Conservation (phyloP, 2,329 filamentous ascomycete species). For the Trichoderma afroharzianum region DNA sequence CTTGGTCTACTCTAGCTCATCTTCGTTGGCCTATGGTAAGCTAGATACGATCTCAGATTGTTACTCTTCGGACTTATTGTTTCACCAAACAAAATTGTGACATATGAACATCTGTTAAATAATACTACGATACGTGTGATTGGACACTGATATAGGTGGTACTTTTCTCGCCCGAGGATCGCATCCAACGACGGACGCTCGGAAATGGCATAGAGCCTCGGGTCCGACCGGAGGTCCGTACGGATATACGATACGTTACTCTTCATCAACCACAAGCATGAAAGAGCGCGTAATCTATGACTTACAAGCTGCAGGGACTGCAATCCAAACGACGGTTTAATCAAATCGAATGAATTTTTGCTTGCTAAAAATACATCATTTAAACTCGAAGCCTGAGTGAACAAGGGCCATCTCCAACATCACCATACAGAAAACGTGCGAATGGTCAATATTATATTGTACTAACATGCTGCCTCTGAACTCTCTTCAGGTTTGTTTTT, state of each 20-base stretch:
- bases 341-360: neutral
- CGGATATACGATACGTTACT: neutral
- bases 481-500: neutral
- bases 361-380: neutral
- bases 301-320: neutral
- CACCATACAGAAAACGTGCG: neutral
- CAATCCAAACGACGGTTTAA: neutral
- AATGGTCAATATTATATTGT: neutral
- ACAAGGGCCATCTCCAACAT: neutral
- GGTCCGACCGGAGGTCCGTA: slow-evolving; percentile 1
- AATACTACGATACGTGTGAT: neutral
- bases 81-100: neutral
- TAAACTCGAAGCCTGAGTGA: neutral
- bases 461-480: neutral
- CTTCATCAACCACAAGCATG: neutral
- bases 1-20: neutral
- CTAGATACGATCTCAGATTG: neutral
- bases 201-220: neutral
- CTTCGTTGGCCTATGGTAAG: neutral
- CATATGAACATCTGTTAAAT: neutral
- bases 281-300: neutral
- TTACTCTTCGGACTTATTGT: neutral
- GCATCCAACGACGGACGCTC: neutral
- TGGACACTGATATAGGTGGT: neutral
- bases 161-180: neutral